Evolutionary conservation across 257 asterid species (phyloP).

Genomic region (Solanum etuberosum): DNA sequence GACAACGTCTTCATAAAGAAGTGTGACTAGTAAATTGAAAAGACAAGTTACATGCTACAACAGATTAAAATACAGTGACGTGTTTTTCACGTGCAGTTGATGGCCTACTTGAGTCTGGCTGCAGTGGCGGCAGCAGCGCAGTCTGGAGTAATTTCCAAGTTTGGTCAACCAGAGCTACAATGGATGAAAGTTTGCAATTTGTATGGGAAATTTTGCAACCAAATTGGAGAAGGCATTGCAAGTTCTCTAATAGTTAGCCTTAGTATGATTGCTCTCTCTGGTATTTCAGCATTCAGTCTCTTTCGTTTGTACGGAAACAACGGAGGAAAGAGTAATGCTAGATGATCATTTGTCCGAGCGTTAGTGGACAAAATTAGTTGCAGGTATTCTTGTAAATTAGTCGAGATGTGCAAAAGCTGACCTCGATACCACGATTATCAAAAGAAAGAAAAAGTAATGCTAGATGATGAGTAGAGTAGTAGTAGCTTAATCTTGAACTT

Average conservation of each 20-base stretch:
- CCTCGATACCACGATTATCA: background rate
- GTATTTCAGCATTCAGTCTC: constrained; percentile 75
- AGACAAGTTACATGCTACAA: background rate
- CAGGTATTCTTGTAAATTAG: background rate
- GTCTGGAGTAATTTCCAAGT: constrained; percentile 49
- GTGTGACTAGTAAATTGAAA: background rate
- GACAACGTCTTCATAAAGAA: background rate
- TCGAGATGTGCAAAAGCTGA: background rate
- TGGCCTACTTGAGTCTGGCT: constrained; percentile 61
- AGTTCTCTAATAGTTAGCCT: constrained; percentile 46
- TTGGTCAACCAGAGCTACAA: constrained; percentile 66
- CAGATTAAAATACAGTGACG: background rate
- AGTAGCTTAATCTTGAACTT: background rate
- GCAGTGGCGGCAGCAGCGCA: constrained; percentile 76
- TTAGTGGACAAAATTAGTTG: background rate
- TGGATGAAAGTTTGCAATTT: constrained; percentile 78
- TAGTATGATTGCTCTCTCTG: constrained; percentile 49
- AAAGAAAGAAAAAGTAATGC: constrained; percentile 10
- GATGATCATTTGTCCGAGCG: constrained; percentile 9
- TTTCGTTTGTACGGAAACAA: constrained; percentile 71
- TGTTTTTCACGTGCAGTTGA: constrained; percentile 29
- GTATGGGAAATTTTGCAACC: constrained; percentile 77
- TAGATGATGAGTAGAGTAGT: constrained; percentile 11
- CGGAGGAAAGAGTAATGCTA: constrained; percentile 32
- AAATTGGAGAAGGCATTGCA: constrained; percentile 77